These are phyloP conservation scores for Tagetes patula DNA, from an alignment of 129 eudicot species.

Conservation along the genomic window DNA sequence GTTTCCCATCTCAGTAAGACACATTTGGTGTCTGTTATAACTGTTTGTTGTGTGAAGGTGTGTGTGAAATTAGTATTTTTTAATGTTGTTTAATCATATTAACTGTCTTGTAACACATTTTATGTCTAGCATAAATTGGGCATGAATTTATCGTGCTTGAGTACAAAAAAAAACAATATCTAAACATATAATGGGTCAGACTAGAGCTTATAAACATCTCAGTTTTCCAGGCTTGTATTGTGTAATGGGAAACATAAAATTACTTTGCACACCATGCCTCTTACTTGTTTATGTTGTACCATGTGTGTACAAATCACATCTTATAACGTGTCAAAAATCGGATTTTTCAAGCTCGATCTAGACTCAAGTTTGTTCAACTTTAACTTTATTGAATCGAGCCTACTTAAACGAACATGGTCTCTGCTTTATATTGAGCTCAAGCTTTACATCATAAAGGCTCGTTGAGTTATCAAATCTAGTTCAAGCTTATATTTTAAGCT, in stretches of 20 bases:
- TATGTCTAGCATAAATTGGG: not conserved
- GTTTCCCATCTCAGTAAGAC: constrained; percentile 3
- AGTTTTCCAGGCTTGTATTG: too few relatives aligned
- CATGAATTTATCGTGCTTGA: not conserved
- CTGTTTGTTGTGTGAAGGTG: not conserved
- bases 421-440: not conserved
- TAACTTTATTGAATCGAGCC: not conserved
- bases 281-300: not conserved
- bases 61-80: not conserved
- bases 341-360: not conserved
- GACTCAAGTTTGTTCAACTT: not conserved
- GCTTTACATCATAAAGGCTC: not conserved
- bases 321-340: not conserved
- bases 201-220: not conserved
- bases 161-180: not conserved
- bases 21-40: constrained; percentile 24
- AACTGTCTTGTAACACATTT: not conserved
- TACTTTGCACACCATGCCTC: not conserved
- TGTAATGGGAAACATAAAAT: not conserved
- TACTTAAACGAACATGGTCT: not conserved
- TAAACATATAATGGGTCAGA: not conserved
- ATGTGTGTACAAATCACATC: not conserved
- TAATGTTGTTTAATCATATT: not conserved
- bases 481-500: not conserved
- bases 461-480: not conserved